Evolutionary conservation across 495 filamentous ascomycete species (phyloP).

Genomic region (Hapsidospora chrysogenum): DNA sequence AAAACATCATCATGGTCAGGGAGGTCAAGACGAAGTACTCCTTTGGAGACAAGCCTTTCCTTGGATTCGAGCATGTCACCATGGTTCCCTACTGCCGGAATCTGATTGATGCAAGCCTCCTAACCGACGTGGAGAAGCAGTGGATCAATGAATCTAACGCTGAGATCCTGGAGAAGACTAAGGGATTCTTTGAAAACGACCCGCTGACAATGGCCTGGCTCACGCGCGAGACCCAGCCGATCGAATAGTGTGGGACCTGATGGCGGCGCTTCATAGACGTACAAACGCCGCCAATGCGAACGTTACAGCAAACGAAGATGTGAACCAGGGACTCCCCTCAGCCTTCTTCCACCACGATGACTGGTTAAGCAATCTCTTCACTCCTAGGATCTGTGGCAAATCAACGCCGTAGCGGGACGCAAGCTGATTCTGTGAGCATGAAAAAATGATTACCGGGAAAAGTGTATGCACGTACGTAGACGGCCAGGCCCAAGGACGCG

Average conservation of each 20-base stretch:
- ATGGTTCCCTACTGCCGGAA: conserved; percentile 91
- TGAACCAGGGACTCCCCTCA: background rate
- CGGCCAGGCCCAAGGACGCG: background rate
- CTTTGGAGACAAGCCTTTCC: conserved; percentile 85
- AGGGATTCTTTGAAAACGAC: conserved; percentile 60
- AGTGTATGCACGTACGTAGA: background rate
- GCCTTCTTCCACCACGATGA: background rate
- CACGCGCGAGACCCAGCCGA: conserved; percentile 59
- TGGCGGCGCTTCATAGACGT: conserved; percentile 1
- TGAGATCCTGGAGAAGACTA: conserved; percentile 70
- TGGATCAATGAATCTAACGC: conserved; percentile 82
- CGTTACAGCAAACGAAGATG: conserved; percentile 1
- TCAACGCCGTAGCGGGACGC: background rate
- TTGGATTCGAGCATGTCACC: conserved; percentile 94
- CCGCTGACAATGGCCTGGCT: conserved; percentile 61
- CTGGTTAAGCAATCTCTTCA: background rate
- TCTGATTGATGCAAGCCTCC: conserved; percentile 57
- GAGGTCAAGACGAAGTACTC: conserved; percentile 71
- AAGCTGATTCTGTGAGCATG: too few relatives aligned
- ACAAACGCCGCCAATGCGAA: conserved; percentile 4
- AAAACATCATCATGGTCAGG: conserved; percentile 82
- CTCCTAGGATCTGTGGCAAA: background rate
- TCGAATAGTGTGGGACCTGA: too few relatives aligned
- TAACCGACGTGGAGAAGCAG: conserved; percentile 60
- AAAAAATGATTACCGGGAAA: too few relatives aligned